Percentiles rank a stretch among this genome's conserved stretches.
phyloP scores from a whole-genome alignment of 306 rosid genomes.

The Rosa lucieae region DNA sequence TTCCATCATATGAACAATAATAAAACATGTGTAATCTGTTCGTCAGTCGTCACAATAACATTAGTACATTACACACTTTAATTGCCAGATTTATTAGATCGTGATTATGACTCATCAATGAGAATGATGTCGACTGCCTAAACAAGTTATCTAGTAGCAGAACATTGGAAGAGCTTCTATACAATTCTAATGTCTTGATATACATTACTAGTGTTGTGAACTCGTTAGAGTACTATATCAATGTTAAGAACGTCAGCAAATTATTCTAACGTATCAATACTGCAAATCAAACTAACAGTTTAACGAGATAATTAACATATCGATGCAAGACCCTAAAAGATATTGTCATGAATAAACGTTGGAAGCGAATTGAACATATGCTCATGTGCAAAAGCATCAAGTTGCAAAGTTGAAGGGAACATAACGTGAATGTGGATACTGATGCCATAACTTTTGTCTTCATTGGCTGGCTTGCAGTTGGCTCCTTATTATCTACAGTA shows the following conservation, averaged over 20 bases:
- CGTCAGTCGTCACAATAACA: neutral
- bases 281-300: neutral
- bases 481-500: neutral
- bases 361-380: no score
- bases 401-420: neutral
- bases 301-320: neutral
- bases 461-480: neutral
- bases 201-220: no score
- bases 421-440: neutral
- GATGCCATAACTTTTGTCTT: neutral
- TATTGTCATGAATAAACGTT: no score
- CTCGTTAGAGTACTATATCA: no score
- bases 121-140: neutral
- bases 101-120: conserved; percentile 7
- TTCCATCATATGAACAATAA: neutral
- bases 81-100: neutral
- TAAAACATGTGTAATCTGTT: neutral
- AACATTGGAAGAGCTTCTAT: neutral
- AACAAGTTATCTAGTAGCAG: neutral
- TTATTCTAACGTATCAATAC: no score
- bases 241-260: no score
- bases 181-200: neutral
- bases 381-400: neutral
- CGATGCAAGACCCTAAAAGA: no score
- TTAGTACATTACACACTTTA: neutral